Percentiles rank a stretch among this genome's conserved stretches.
Conservation (phyloP, 2,329 filamentous ascomycete species). For the Aspergillus intermedius region DNA sequence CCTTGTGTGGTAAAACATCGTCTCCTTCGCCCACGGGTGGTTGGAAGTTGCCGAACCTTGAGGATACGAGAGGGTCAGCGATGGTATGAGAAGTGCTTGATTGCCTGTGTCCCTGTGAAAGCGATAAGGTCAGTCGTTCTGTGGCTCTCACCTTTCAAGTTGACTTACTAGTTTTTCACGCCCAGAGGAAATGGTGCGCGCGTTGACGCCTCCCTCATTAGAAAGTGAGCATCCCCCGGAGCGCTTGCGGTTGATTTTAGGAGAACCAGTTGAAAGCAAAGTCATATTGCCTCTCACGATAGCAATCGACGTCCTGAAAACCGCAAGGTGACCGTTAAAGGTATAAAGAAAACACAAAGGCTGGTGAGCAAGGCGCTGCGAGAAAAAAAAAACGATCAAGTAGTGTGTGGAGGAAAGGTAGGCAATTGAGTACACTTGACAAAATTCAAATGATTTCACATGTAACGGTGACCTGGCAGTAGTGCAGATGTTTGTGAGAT, state of each 20-base stretch:
- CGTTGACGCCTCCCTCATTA: slow-evolving; percentile 14
- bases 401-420: slow-evolving; percentile 7
- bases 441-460: slow-evolving; percentile 20
- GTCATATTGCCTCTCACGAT: slow-evolving; percentile 18
- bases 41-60: slow-evolving; percentile 30
- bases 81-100: slow-evolving; percentile 17
- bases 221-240: slow-evolving; percentile 14
- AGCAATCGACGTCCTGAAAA: slow-evolving; percentile 1
- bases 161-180: slow-evolving; percentile 23
- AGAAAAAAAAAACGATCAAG: slow-evolving; percentile 9
- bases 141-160: not conserved
- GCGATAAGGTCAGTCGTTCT: not conserved
- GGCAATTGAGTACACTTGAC: slow-evolving; percentile 5
- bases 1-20: slow-evolving; percentile 31
- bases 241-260: slow-evolving; percentile 18
- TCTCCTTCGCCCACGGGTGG: slow-evolving; percentile 15
- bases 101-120: slow-evolving; percentile 20
- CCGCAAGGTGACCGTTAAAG: not conserved
- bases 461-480: slow-evolving; percentile 15
- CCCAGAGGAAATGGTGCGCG: slow-evolving; percentile 14
- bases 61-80: slow-evolving; percentile 27
- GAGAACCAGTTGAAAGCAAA: slow-evolving; percentile 18
- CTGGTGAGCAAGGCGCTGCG: not conserved
- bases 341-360: not conserved
- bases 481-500: slow-evolving; percentile 17